phyloP scores from a whole-genome alignment of 1,284 basidiomycete genomes.

The Vanrija sp. region DNA sequence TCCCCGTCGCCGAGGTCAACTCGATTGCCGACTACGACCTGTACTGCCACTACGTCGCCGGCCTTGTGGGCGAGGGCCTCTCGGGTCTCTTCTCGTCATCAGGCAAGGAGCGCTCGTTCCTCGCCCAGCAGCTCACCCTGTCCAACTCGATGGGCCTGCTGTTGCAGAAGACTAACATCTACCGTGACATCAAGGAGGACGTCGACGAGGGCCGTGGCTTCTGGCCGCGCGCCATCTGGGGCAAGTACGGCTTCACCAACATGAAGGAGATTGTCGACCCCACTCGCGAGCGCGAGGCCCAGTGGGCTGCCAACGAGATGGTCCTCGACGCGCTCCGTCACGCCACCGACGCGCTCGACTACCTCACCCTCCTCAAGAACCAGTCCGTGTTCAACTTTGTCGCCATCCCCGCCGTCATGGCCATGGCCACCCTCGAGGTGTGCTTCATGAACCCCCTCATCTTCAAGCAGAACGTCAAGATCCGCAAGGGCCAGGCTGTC shows the following conservation, averaged over 20 bases:
- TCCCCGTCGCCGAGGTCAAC: constrained; percentile 63
- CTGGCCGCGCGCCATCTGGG: constrained; percentile 96
- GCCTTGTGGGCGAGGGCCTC: constrained; percentile 93
- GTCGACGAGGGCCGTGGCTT: constrained; percentile 80
- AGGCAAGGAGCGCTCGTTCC: constrained; percentile 72
- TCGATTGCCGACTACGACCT: constrained; percentile 84
- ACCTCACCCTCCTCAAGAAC: constrained; percentile 79
- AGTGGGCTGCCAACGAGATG: constrained; percentile 83
- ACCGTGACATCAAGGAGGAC: constrained; percentile 93
- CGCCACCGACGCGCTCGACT: constrained; percentile 81
- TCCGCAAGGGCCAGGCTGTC: constrained; percentile 86
- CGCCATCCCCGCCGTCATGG: constrained; percentile 93
- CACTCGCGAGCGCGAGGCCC: constrained; percentile 59
- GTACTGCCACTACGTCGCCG: constrained; percentile 98
- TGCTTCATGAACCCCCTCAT: constrained; percentile 94
- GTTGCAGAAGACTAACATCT: constrained; percentile 98
- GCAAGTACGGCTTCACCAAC: constrained; percentile 61
- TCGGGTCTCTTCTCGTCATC: constrained; percentile 86
- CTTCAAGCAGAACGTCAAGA: constrained; percentile 89
- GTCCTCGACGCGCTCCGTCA: constrained; percentile 84
- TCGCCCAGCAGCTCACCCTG: constrained; percentile 78
- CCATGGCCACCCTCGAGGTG: constrained; percentile 84
- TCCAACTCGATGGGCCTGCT: constrained; percentile 95
- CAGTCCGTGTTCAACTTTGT: constrained; percentile 96
- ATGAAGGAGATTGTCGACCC: constrained; percentile 51